Conservation (phyloP, 2,329 filamentous ascomycete genomes). For the Fusarium decemcellulare region DNA sequence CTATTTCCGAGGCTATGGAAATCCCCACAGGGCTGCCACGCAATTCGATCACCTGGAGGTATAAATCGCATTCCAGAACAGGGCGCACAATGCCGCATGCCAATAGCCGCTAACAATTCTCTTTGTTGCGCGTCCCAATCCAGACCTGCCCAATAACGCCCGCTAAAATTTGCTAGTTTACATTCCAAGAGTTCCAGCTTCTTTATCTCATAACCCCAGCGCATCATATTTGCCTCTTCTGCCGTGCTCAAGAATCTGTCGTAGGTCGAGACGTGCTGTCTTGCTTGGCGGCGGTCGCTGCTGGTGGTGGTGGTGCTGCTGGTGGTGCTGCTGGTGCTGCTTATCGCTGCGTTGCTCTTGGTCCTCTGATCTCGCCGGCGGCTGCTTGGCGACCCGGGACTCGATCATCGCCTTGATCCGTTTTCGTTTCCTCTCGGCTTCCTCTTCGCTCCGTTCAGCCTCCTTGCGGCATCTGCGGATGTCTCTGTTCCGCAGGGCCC, state of each 20-base stretch:
- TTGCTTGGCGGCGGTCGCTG: constrained; percentile 15
- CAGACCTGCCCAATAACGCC: constrained; percentile 29
- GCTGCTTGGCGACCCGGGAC: constrained; percentile 14
- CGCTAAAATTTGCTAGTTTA: constrained; percentile 30
- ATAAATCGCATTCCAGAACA: constrained; percentile 43
- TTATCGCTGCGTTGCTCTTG: constrained; percentile 19
- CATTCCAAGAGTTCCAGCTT: constrained; percentile 8
- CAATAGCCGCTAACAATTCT: constrained; percentile 24
- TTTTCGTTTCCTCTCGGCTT: constrained; percentile 45
- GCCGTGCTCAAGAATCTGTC: constrained; percentile 47
- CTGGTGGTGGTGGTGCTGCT: too few species aligned
- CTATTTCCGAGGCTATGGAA: constrained; percentile 15
- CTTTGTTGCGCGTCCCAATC: constrained; percentile 26
- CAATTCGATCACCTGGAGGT: constrained; percentile 17
- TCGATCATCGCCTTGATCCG: constrained; percentile 38
- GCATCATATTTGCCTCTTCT: constrained; percentile 53
- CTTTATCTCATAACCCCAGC: constrained; percentile 49
- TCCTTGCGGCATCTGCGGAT: constrained; percentile 66
- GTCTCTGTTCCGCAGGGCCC: constrained; percentile 66
- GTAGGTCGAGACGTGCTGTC: constrained; percentile 39
- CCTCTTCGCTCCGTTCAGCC: constrained; percentile 54
- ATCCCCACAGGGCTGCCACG: constrained; percentile 19
- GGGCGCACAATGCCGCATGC: constrained; percentile 21
- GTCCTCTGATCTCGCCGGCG: constrained; percentile 13
- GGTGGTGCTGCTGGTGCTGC: constrained; percentile 14